Evolutionary conservation across 108 stramenopile genomes (phyloP), one percentile per base, ranked within the genome.

Genomic region (Fragilariopsis cylindrus): DNA sequence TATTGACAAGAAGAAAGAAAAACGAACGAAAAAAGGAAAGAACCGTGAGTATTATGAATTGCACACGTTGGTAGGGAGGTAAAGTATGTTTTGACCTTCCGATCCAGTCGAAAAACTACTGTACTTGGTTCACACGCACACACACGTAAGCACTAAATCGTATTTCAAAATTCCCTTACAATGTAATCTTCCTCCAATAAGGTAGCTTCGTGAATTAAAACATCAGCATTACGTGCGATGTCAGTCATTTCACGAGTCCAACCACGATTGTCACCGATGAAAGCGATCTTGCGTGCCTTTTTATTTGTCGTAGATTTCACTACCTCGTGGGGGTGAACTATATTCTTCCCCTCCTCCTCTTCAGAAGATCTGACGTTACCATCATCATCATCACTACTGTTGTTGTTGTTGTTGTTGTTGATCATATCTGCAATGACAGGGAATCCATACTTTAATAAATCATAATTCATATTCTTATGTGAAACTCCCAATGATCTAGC

Each of bases 151-250:
- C 21, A 44, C 44, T 16, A 49, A 53, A 53, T 53, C 12, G 15
- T n/a, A 53, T 2, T n/a, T 53, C 7, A 60, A 18, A 60, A 48
- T 8, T 12, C 49, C 72, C 74, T 69, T 55, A 81, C 79, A 56
- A 63, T 57, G 4, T 63, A 48, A 60, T 83, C 81, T 48, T 86
- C 78, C 12, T 86, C 81, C 42, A 78, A 72, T 3, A 92, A 76
- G 3, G 97, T 96, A 5, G 95, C 91, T 76, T 97, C 97, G 74
- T 97, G 95, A 50, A 97, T 82, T 55, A 97, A 60, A 7, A 96
- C 72, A 76, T 97, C 97, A n/a, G 88, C 76, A 57, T 83, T 73
- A 30, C 67, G 47, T 21, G 87, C 87, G 3, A 96, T 53, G n/a
- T 73, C 21, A 43, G 69, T 58, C 87, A 96, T 89, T 6, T 82